Evolutionary conservation across 495 filamentous ascomycete genomes (phyloP), one percentile per base, ranked within the genome.

Genomic region (Lophiostoma macrostomum): DNA sequence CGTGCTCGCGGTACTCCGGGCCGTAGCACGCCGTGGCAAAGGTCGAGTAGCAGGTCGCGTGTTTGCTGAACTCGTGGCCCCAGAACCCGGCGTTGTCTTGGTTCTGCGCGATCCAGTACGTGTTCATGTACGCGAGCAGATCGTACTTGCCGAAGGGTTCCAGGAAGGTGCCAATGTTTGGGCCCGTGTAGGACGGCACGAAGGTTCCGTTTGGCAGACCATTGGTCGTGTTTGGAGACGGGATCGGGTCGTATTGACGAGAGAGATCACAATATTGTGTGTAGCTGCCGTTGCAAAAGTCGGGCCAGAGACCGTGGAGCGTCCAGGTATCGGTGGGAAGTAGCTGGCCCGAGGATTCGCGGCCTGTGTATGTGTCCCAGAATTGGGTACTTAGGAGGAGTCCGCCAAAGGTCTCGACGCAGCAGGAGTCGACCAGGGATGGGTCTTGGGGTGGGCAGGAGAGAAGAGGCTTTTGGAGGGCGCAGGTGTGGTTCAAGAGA

Each of bases 21-120:
- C 74, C 74, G 57, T 76, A 80, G 67, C 76, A 80, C 19, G 70
- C 64, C 3, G 64, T 53, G 51, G 76, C 73, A 53, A 78, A 78
- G 40, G 71, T 76, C 34, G 70, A 74, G 64, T 65, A 77, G 71
- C 77, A 80, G 11, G 76, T 80, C 5, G 69, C 77, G 60, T 80
- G 77, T 67, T 80, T 80, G 64, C 65, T 70, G 63, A 77, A 80
- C 51, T 80, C 77, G 64, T 79, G 76, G 32, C 60, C 75, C 77
- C 77, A 80, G 63, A 80, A 69, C 20, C 71, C 69, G 22, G 59
- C 44, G 64, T 71, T 79, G 2, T 72, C 71, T 12, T 64, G 53
- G 53, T 58, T 65, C 51, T 70, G 71, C 40, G 60, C 65, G 40
- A 75, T 71, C 75, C 74, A 78, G 67, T 67, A 73, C 39, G 54